Evolutionary conservation across 228 moss, liverwort and hornwort species (phyloP), one percentile per base, ranked within the genome.

Genomic region (Sphagnum magellanicum): DNA sequence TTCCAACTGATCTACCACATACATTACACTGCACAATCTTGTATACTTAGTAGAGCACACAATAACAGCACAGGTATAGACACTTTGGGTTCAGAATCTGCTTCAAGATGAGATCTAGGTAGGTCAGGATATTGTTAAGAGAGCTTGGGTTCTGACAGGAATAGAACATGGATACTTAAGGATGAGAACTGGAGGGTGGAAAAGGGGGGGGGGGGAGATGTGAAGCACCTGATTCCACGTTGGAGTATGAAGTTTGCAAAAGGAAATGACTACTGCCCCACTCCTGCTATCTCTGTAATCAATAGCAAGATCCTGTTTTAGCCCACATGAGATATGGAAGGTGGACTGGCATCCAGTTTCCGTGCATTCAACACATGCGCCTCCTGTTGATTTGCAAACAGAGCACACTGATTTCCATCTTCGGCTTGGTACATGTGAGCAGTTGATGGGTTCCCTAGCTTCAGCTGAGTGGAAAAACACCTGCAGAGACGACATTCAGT

Each of bases 311-410:
- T 87, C 80, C 50, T 72, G 15, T n/a, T 87, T 78, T 49, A 87
- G 48, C 50, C 76, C 83, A 46, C 83, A 87, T 50, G 83, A 75
- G 14, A 87, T 74, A 68, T 87, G 83, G 14, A 87, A 83, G 53
- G 70, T 75, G 0, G 76, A 69, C 51, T 67, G 65, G 67, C 81
- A 87, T 15, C 73, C 79, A 32, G 61, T 81, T 71, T 87, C 81
- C 16, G 78, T 76, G 72, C 83, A 87, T 50, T 79, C 76, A 16
- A 81, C 76, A 70, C 76, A 87, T 3, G 83, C 81, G 61, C 87
- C 81, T 66, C 81, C 76, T 15, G 48, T 66, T 71, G 69, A 69
- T 8, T 79, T 81, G 71, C 79, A 83, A 50, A 87, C 72, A 47
- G 76, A 81, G 60, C 83, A 81, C 48, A 73, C 63, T 47, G 81